A percentile compares a stretch with the other conserved stretches of the same genome.
Evolutionary conservation across 495 filamentous ascomycete species (phyloP).

Genomic region (Tetracladium setigerum): DNA sequence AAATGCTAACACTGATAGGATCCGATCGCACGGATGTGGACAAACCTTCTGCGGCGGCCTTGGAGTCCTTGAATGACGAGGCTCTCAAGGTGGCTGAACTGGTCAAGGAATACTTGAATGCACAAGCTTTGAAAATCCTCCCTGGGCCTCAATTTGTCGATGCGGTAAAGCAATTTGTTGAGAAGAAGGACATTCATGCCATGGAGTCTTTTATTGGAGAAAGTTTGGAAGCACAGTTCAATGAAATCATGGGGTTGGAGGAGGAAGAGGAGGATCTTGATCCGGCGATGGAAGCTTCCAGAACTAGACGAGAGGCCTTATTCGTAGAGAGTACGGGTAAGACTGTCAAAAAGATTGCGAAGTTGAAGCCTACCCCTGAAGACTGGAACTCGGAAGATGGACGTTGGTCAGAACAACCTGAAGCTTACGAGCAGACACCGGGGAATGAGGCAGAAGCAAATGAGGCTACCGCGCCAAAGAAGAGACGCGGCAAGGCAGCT

Average conservation of each 20-base stretch:
- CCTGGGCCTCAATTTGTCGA: slow-evolving; percentile 88
- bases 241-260: slow-evolving; percentile 62
- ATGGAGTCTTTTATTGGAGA: slow-evolving; percentile 85
- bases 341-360: slow-evolving; percentile 47
- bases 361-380: slow-evolving; percentile 68
- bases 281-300: slow-evolving; percentile 63
- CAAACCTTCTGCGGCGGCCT: slow-evolving; percentile 49
- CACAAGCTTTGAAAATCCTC: slow-evolving; percentile 82
- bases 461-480: slow-evolving; percentile 23
- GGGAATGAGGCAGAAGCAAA: slow-evolving; percentile 40
- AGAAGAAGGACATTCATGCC: slow-evolving; percentile 91
- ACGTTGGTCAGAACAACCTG: slow-evolving; percentile 71
- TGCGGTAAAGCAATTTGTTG: slow-evolving; percentile 86
- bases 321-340: slow-evolving; percentile 63
- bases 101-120: slow-evolving; percentile 74
- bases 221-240: slow-evolving; percentile 67
- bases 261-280: slow-evolving; percentile 58
- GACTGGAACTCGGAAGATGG: slow-evolving; percentile 87
- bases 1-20: slow-evolving; percentile 8
- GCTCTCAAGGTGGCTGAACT: slow-evolving; percentile 81
- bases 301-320: slow-evolving; percentile 59
- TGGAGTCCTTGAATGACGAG: slow-evolving; percentile 57
- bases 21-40: slow-evolving; percentile 29
- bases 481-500: slow-evolving; percentile 20
- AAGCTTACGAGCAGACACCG: slow-evolving; percentile 48